Evolutionary conservation across 768 basidiomycete species (phyloP).

Genomic region (Astraeus odoratus): DNA sequence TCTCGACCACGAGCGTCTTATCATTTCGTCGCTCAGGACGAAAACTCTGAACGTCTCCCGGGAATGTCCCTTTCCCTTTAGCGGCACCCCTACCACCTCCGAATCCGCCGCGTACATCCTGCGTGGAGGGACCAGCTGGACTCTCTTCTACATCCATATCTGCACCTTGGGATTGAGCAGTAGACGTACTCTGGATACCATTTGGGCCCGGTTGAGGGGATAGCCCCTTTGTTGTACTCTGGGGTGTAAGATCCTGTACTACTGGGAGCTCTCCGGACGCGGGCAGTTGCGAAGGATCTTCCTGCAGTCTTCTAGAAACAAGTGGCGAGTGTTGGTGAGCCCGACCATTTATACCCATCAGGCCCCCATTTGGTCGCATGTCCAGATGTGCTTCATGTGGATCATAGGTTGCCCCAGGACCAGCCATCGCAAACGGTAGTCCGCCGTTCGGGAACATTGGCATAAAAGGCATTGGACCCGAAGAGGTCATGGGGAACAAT

Average conservation of each 20-base stretch:
- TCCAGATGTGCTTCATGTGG: slow-evolving; percentile 78
- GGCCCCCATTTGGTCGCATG: slow-evolving; percentile 49
- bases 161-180: slow-evolving; percentile 8
- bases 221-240: slow-evolving; percentile 29
- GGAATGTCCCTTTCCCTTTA: slow-evolving; percentile 51
- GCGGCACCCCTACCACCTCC: slow-evolving; percentile 39
- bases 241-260: slow-evolving; percentile 76
- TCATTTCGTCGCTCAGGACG: slow-evolving; percentile 60
- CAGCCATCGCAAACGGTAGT: slow-evolving; percentile 49
- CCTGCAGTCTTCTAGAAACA: slow-evolving; percentile 48
- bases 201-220: slow-evolving; percentile 18
- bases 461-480: slow-evolving; percentile 53
- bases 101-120: slow-evolving; percentile 17
- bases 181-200: slow-evolving; percentile 1
- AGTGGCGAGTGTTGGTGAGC: slow-evolving; percentile 48
- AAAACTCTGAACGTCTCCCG: slow-evolving; percentile 59
- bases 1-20: slow-evolving; percentile 88
- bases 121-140: slow-evolving; percentile 15
- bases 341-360: slow-evolving; percentile 25
- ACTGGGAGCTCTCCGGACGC: slow-evolving; percentile 72
- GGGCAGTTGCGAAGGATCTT: slow-evolving; percentile 40
- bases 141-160: slow-evolving; percentile 30
- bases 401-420: slow-evolving; percentile 53
- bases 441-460: slow-evolving; percentile 57
- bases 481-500: slow-evolving; percentile 50